Base-by-base conservation (phyloP, 192 early-diverging fungal species). In the Coemansia sp. region DNA sequence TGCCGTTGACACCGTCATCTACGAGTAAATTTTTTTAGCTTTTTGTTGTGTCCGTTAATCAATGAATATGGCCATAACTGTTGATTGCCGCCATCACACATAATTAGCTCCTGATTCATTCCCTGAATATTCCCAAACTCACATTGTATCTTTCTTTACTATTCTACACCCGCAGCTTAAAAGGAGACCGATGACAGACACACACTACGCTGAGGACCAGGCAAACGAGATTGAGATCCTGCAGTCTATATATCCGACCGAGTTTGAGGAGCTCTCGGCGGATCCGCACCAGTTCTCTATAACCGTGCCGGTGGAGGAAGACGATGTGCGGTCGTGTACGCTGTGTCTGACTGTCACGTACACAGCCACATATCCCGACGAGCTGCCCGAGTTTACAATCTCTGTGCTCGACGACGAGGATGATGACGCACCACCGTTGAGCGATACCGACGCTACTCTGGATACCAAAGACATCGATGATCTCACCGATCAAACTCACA, bases 241-340 rank as follows among this genome's bases (percentile, higher is more conserved):
- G 51, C 83, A 89, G 61, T 90, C 89, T 41, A 93, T 93, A 69
- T 93, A 92, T 75, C 86, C 87, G 43, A 88, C 87, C 59, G 90
- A 92, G 71, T 86, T 90, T 45, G 79, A 83, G 65, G 77, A 87
- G 83, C 81, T 73, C 41, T 81, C 75, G 50, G 51, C 74, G 35
- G 74, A 69, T 63, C 41, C 41, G 16, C 41, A n/a, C 41, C 86
- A 86, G 69, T 90, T 88, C 59, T 69, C 71, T 20, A 88, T 92
- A 22, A 61, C 59, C 49, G 65, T 90, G 24, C 61, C 74, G 9
- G 76, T 87, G 10, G 89, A 89, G 35, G 88, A 91, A n/a, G 88
- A 88, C 51, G 85, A 83, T 38, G 73, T 84, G 16, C 75, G 78
- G 27, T 81, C 78, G 50, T 81, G 87, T 57, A 68, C 64, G 2